A percentile compares a stretch with the other conserved stretches of the same genome.
phyloP scores from a whole-genome alignment of 176 grass and related monocot species.

The Zoysia japonica region DNA sequence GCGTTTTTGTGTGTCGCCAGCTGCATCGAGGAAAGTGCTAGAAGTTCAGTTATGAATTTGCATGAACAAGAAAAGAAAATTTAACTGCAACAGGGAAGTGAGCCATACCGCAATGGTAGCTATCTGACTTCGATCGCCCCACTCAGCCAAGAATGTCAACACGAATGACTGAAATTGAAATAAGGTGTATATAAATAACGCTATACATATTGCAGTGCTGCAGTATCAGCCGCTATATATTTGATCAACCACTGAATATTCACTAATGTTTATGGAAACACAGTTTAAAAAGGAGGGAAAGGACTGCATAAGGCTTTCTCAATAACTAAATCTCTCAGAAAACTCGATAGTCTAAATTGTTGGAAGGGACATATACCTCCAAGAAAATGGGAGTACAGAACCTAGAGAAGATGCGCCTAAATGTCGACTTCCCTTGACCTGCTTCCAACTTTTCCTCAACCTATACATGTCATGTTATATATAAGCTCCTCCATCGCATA shows the following conservation, averaged over 20 bases:
- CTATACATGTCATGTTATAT: slow-evolving; percentile 40
- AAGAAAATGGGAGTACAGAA: slow-evolving; percentile 97
- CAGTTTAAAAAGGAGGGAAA: background rate
- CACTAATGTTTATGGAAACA: background rate
- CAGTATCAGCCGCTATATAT: background rate
- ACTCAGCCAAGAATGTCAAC: slow-evolving; percentile 94
- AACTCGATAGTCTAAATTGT: background rate
- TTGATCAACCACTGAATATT: background rate
- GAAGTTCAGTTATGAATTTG: background rate
- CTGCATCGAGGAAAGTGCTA: slow-evolving; percentile 37
- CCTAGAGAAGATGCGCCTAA: slow-evolving; percentile 78
- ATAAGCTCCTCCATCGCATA: background rate
- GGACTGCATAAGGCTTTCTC: background rate
- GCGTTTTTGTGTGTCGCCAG: slow-evolving; percentile 95
- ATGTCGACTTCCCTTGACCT: slow-evolving; percentile 83
- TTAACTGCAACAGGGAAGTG: background rate
- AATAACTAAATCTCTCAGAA: background rate
- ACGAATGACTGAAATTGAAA: slow-evolving; percentile 80
- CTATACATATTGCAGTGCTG: background rate
- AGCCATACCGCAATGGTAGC: slow-evolving; percentile 80
- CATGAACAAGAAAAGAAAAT: background rate
- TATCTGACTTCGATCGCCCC: slow-evolving; percentile 97
- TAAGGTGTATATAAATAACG: background rate
- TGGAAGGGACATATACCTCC: slow-evolving; percentile 50
- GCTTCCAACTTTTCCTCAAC: slow-evolving; percentile 93